These are phyloP conservation scores for Aspergillus homomorphus DNA, from an alignment of 495 filamentous ascomycete genomes.

Conservation along the genomic window DNA sequence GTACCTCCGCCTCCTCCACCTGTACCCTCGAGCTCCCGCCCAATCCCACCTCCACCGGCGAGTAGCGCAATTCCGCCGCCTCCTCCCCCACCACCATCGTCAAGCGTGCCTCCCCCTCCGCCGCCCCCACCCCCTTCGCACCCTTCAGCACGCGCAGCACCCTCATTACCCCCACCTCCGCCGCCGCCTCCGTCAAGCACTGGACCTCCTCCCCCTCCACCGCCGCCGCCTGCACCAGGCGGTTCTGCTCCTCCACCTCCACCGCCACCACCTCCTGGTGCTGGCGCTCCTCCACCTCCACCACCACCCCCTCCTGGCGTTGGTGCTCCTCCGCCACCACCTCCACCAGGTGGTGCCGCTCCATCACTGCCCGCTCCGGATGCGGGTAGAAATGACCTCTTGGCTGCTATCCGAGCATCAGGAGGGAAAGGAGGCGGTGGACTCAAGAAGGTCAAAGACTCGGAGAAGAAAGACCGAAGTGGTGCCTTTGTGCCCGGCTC, in stretches of 20 bases:
- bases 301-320: slow-evolving; percentile 60
- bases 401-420: slow-evolving; percentile 78
- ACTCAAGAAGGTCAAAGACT: slow-evolving; percentile 77
- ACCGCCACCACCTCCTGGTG: slow-evolving; percentile 41
- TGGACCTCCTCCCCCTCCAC: slow-evolving; percentile 31
- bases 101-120: slow-evolving; percentile 23
- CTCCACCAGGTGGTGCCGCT: slow-evolving; percentile 62
- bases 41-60: slow-evolving; percentile 33
- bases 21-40: slow-evolving; percentile 32
- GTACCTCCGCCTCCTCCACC: slow-evolving; percentile 51
- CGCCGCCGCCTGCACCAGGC: slow-evolving; percentile 28
- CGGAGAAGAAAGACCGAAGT: slow-evolving; percentile 78
- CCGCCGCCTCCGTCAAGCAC: slow-evolving; percentile 59
- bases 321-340: slow-evolving; percentile 50
- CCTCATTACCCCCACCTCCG: slow-evolving; percentile 42
- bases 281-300: slow-evolving; percentile 29
- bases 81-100: slow-evolving; percentile 46
- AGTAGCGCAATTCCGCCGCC: slow-evolving; percentile 24
- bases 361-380: slow-evolving; percentile 51
- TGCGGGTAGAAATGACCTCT: slow-evolving; percentile 59
- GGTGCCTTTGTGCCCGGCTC: slow-evolving; percentile 62
- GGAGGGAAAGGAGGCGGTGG: slow-evolving; percentile 65
- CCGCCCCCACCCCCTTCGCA: slow-evolving; percentile 41
- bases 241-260: slow-evolving; percentile 42
- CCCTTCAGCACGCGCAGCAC: slow-evolving; percentile 36